phyloP scores from a whole-genome alignment of 495 filamentous ascomycete genomes.

The Melanomma pulvis-pyrius region DNA sequence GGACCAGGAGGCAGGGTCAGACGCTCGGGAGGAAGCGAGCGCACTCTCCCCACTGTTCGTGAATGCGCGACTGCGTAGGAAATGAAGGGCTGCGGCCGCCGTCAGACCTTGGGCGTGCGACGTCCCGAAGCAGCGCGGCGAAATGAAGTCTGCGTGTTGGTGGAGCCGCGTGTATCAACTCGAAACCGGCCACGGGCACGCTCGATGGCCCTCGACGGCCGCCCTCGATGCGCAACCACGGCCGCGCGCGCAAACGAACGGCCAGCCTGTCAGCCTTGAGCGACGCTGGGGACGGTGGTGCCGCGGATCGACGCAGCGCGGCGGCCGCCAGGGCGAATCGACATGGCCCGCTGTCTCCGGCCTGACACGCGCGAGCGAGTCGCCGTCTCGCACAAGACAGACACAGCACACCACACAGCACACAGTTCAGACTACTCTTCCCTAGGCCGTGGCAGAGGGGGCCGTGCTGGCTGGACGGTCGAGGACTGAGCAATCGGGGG shows the following conservation, averaged over 20 bases:
- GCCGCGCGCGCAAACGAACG: conserved; percentile 13
- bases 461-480: conserved; percentile 26
- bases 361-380: conserved; percentile 1
- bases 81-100: conserved; percentile 36
- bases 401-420: too few species aligned
- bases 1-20: conserved; percentile 35
- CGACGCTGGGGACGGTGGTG: not conserved
- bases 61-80: conserved; percentile 14
- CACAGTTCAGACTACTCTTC: too few species aligned
- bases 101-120: conserved; percentile 28
- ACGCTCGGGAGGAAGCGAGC: conserved; percentile 40
- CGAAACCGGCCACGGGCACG: conserved; percentile 21
- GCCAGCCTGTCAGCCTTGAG: conserved; percentile 38
- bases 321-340: conserved; percentile 34
- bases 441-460: conserved; percentile 26
- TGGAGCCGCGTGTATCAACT: conserved; percentile 35
- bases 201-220: too few species aligned
- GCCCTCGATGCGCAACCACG: conserved; percentile 22
- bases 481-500: too few species aligned
- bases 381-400: conserved; percentile 9
- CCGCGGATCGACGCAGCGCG: conserved; percentile 31
- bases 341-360: conserved; percentile 30
- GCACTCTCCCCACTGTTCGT: conserved; percentile 4
- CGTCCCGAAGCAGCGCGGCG: conserved; percentile 28
- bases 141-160: conserved; percentile 37